Percentiles rank a stretch among this genome's conserved stretches.
These are phyloP conservation scores for Ophiosphaerella herpotricha DNA, from an alignment of 2,329 filamentous ascomycete species.

Conservation along the genomic window DNA sequence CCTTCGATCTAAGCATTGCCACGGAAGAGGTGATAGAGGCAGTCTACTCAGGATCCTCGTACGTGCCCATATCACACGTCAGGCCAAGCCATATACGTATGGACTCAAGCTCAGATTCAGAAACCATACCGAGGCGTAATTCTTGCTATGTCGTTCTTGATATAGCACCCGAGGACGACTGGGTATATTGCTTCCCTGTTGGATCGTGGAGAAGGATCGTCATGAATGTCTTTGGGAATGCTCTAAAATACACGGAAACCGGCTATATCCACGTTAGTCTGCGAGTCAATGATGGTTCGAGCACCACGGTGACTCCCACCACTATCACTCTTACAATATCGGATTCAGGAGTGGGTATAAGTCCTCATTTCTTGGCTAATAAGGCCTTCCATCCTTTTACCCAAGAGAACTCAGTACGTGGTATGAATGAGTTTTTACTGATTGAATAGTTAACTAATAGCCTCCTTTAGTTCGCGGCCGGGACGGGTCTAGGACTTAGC, in stretches of 20 bases:
- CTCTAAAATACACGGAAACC: conserved; percentile 41
- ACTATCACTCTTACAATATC: conserved; percentile 43
- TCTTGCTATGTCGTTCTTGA: conserved; percentile 35
- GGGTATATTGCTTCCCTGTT: conserved; percentile 50
- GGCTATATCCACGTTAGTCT: conserved; percentile 38
- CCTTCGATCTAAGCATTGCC: conserved; percentile 26
- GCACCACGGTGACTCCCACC: conserved; percentile 7
- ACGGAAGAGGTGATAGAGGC: conserved; percentile 33
- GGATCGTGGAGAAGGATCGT: conserved; percentile 28
- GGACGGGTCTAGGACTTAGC: conserved; percentile 36
- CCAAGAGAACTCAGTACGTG: conserved; percentile 36
- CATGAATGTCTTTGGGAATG: conserved; percentile 38
- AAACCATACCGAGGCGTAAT: conserved; percentile 14
- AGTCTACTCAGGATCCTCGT: conserved; percentile 42
- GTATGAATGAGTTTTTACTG: conserved; percentile 2
- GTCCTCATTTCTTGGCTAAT: conserved; percentile 36
- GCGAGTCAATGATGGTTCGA: conserved; percentile 8
- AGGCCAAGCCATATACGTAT: conserved; percentile 10
- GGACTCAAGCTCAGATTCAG: conserved; percentile 3
- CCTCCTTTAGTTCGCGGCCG: conserved; percentile 7
- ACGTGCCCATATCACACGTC: conserved; percentile 15
- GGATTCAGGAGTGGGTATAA: conserved; percentile 44
- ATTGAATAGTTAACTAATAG: background rate
- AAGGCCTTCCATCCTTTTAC: conserved; percentile 43
- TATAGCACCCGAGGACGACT: conserved; percentile 35